These are phyloP conservation scores for Rhizoclosmatium globosum DNA, from an alignment of 192 early-diverging fungal species.

Conservation along the genomic window DNA sequence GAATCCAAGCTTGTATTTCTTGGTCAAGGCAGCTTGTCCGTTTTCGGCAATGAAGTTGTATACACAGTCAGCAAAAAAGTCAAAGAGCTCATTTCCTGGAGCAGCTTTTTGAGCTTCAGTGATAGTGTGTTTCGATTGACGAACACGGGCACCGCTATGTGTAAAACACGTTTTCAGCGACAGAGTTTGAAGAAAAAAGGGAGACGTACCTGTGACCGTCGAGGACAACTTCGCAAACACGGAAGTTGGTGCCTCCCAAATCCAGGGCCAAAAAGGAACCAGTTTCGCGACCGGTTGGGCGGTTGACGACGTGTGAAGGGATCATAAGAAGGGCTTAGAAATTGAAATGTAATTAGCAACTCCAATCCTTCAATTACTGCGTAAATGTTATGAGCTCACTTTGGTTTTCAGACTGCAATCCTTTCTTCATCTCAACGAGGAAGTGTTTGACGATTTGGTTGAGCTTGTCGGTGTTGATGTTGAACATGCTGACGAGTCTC, in stretches of 20 bases:
- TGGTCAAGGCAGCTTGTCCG: neutral
- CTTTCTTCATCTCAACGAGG: conserved; percentile 49
- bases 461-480: conserved; percentile 35
- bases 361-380: neutral
- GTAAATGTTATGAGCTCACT: conserved; percentile 1
- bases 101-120: conserved; percentile 82
- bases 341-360: neutral
- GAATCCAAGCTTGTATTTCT: conserved; percentile 68
- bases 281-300: conserved; percentile 84
- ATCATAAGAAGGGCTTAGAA: conserved; percentile 71
- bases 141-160: conserved; percentile 59
- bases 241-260: conserved; percentile 93
- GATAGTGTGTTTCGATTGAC: conserved; percentile 78
- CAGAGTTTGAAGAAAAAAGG: neutral
- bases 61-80: conserved; percentile 91
- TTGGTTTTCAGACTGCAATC: conserved; percentile 40
- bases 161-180: neutral
- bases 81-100: conserved; percentile 76
- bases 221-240: conserved; percentile 85
- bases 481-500: conserved; percentile 29
- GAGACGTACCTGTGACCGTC: conserved; percentile 65
- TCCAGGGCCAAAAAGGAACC: conserved; percentile 88
- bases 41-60: conserved; percentile 70
- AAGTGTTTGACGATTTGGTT: conserved; percentile 41
- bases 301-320: conserved; percentile 83